A percentile compares a stretch with the other conserved stretches of the same genome.
Evolutionary conservation across 179 eudicot genomes (phyloP).

Genomic region (Carnegiea gigantea): DNA sequence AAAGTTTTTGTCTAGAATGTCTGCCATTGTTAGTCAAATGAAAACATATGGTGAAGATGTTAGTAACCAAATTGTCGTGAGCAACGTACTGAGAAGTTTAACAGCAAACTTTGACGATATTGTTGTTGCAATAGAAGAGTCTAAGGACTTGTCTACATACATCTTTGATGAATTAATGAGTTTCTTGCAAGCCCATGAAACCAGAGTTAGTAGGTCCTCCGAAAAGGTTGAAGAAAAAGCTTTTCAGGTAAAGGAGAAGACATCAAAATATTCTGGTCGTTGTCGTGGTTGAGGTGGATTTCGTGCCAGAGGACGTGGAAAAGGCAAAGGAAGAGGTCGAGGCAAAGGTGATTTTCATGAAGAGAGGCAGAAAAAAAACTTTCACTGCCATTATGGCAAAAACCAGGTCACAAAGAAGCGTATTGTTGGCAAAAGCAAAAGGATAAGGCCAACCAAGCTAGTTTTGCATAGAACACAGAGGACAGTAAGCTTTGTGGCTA

Average conservation of each 20-base stretch:
- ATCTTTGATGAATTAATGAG: conserved; percentile 26
- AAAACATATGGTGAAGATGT: conserved; percentile 9
- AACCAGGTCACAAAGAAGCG: neutral
- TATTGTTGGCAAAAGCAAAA: neutral
- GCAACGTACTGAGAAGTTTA: conserved; percentile 9
- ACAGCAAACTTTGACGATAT: neutral
- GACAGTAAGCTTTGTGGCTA: conserved; percentile 11
- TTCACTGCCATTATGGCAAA: neutral
- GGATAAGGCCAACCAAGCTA: neutral
- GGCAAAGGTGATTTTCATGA: too few species aligned
- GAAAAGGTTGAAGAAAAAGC: conserved; percentile 4
- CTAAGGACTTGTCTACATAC: conserved; percentile 8
- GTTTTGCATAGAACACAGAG: neutral
- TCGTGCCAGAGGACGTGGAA: too few species aligned
- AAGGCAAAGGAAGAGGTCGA: too few species aligned
- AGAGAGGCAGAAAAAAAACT: neutral
- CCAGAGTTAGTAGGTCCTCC: neutral
- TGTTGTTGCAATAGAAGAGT: conserved; percentile 5
- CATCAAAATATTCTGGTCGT: neutral
- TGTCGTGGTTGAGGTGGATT: neutral
- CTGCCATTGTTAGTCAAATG: neutral
- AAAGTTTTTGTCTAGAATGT: neutral
- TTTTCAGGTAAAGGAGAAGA: neutral
- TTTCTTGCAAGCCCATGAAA: conserved; percentile 21
- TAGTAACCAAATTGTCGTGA: neutral